A percentile compares a stretch with the other conserved stretches of the same genome.
Conservation (phyloP, 2,329 filamentous ascomycete genomes). For the Cladorrhinum sp. region DNA sequence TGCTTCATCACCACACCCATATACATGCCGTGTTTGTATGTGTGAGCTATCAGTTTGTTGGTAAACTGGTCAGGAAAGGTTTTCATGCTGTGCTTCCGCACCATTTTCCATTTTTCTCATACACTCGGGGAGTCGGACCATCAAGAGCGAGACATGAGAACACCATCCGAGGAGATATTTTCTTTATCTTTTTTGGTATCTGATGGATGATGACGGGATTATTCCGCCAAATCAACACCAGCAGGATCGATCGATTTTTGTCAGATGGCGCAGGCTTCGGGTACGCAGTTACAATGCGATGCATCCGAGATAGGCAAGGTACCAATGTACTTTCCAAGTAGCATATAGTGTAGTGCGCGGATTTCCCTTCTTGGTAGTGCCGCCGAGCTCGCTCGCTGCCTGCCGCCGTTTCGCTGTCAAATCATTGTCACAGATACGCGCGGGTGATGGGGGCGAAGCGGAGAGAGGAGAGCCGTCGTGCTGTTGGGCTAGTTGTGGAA, state of each 20-base stretch:
- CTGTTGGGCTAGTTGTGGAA: neutral
- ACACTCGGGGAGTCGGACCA: neutral
- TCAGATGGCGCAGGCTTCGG: neutral
- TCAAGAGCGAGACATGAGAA: neutral
- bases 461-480: neutral
- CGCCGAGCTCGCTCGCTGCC: conserved; percentile 11
- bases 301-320: conserved; percentile 14
- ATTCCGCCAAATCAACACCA: conserved; percentile 17
- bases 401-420: conserved; percentile 1
- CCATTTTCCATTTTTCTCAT: neutral
- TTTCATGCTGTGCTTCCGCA: conserved; percentile 9
- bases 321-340: neutral
- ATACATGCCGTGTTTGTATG: neutral
- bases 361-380: conserved; percentile 22
- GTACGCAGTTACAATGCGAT: conserved; percentile 12
- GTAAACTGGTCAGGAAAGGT: neutral
- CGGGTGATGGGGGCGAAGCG: neutral
- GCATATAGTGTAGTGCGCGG: conserved; percentile 10
- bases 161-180: neutral
- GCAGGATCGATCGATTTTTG: neutral
- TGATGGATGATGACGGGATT: conserved; percentile 2
- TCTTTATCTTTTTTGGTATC: neutral
- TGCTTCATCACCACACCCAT: neutral
- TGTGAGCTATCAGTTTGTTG: conserved; percentile 6
- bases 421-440: neutral